A percentile compares a stretch with the other conserved stretches of the same genome.
phyloP scores from a whole-genome alignment of 148 eudicot species.

The Nepenthes gracilis region DNA sequence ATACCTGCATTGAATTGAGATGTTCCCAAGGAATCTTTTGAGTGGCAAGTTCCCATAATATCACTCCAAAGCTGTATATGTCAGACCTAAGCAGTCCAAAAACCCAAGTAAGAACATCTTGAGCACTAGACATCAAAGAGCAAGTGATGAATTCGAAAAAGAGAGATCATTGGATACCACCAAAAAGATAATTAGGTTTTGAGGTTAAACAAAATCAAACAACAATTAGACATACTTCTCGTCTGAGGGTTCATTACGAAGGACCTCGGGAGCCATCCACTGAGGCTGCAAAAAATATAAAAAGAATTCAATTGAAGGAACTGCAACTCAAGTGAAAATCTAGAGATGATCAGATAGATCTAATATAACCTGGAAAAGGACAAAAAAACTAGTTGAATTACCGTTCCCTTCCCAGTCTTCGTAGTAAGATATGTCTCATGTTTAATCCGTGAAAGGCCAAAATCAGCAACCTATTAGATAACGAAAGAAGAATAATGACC shows the following conservation, averaged over 20 bases:
- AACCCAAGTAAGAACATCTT: not conserved
- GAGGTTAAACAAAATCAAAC: not conserved
- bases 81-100: constrained; percentile 57
- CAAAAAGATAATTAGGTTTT: not conserved
- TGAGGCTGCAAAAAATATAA: constrained; percentile 51
- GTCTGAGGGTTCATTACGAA: constrained; percentile 85
- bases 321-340: not conserved
- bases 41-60: constrained; percentile 91
- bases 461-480: constrained; percentile 77
- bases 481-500: constrained; percentile 1
- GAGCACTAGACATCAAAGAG: not conserved
- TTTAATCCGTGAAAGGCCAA: constrained; percentile 93
- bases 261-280: constrained; percentile 99
- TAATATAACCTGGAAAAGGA: not conserved
- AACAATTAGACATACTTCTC: constrained; percentile 57
- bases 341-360: constrained; percentile 1
- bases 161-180: not conserved
- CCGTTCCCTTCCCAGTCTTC: constrained; percentile 96
- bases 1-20: constrained; percentile 96
- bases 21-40: constrained; percentile 93
- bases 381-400: constrained; percentile 19
- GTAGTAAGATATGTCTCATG: constrained; percentile 77
- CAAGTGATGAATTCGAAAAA: not conserved
- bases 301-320: not conserved
- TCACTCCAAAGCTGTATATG: constrained; percentile 83